Base-by-base conservation (phyloP, 345 rosid genomes). In the Salix dunnii region DNA sequence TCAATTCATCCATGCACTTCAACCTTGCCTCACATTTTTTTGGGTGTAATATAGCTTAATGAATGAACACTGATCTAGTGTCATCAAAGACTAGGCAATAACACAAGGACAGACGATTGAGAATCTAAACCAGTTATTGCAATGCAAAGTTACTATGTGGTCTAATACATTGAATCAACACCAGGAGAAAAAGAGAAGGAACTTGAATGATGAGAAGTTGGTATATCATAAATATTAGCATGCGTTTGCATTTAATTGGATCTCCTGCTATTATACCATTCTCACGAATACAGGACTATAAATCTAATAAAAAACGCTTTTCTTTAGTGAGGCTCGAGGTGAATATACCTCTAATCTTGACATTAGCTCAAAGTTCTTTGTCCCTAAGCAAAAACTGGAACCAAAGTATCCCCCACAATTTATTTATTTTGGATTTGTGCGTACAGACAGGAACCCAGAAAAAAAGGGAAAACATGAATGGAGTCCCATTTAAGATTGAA, bases 401-500 rank as follows among this genome's bases (percentile, higher is more conserved):
- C 17, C 35, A 40, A 66, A 55, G 18, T 53, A 21, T 11, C 14
- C 8, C n/a, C 16, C 46, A 36, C 27, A 10, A 55, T 43, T 27
- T 43, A 36, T 65, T 5, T 42, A 74, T 42, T 71, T 46, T 63
- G 67, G 33, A 68, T 46, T 58, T 49, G 35, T 8, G 70, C 68
- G 8, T 4, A 33, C 36, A 67, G 79, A 67, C 77, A 18, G 42
- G 21, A 76, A 74, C 80, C 83, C 74, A 67, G 64, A 61, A 83
- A 80, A 40, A 31, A 25, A 21, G 28, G 68, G 53, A 76, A 2
- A 46, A 9, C 63, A 46, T 12, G 14, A 46, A 42, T 35, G 36
- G 5, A 40, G 46, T 46, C 51, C 18, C 51, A 14, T 46, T 14
- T 46, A 46, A 36, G 67, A 46, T 40, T 28, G 46, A 16, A 69